These are phyloP conservation scores for Juncus inflexus DNA, from an alignment of 176 grass and related monocot species.

Conservation along the genomic window DNA sequence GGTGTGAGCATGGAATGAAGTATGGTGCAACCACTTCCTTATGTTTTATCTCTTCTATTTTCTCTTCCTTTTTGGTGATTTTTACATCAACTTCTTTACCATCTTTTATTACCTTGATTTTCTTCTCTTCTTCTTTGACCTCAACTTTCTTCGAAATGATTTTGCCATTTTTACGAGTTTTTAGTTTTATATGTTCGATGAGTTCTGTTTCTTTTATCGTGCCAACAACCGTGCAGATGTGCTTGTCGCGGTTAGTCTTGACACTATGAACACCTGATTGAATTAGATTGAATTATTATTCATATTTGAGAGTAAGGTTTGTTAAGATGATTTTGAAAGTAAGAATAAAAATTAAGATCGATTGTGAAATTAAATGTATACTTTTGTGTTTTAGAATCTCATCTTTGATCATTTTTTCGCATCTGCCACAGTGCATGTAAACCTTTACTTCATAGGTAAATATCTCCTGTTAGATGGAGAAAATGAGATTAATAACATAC, in stretches of 20 bases:
- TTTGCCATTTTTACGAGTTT: slow-evolving; percentile 35
- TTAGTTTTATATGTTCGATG: slow-evolving; percentile 51
- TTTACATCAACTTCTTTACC: slow-evolving; percentile 3
- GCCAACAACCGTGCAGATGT: slow-evolving; percentile 47
- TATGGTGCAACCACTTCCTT: slow-evolving; percentile 57
- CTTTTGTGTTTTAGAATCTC: slow-evolving; percentile 68
- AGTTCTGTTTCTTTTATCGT: slow-evolving; percentile 54
- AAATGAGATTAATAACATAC: slow-evolving; percentile 7
- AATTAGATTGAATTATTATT: neutral
- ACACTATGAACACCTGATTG: slow-evolving; percentile 60
- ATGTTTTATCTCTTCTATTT: slow-evolving; percentile 43
- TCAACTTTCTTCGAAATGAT: slow-evolving; percentile 52
- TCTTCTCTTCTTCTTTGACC: slow-evolving; percentile 37
- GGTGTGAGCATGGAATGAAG: slow-evolving; percentile 78
- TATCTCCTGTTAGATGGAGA: slow-evolving; percentile 13
- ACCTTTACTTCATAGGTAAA: slow-evolving; percentile 39
- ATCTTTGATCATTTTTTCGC: slow-evolving; percentile 46
- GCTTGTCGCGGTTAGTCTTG: slow-evolving; percentile 52
- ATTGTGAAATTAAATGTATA: slow-evolving; percentile 21
- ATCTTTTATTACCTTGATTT: slow-evolving; percentile 27
- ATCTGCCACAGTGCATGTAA: slow-evolving; percentile 61
- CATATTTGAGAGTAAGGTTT: neutral
- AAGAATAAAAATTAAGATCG: neutral
- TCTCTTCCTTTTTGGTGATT: slow-evolving; percentile 2
- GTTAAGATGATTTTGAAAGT: neutral